These are phyloP conservation scores for Calocybe gangraenosa DNA, from an alignment of 768 basidiomycete species.

Conservation along the genomic window DNA sequence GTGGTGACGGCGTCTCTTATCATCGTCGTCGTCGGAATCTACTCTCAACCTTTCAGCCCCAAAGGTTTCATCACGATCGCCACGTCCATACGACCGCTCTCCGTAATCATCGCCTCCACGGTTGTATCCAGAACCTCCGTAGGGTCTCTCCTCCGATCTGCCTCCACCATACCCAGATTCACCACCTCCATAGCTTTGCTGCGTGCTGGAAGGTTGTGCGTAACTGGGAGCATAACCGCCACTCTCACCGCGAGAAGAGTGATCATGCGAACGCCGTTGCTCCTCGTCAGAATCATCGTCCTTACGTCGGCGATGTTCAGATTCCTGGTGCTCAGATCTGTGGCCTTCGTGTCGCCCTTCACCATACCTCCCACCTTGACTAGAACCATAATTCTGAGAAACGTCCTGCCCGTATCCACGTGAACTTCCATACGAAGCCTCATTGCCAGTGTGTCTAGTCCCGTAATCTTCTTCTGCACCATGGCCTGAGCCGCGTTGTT, in stretches of 20 bases:
- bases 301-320: constrained; percentile 1
- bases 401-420: neutral
- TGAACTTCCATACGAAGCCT: neutral
- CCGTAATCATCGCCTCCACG: constrained; percentile 7
- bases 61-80: constrained; percentile 39
- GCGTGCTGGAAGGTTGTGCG: constrained; percentile 10
- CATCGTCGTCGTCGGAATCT: constrained; percentile 28
- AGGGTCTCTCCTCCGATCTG: constrained; percentile 12
- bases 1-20: constrained; percentile 13
- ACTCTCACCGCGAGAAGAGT: constrained; percentile 15
- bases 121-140: constrained; percentile 9
- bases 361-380: constrained; percentile 2
- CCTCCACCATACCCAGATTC: constrained; percentile 16
- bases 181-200: constrained; percentile 18
- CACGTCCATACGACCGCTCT: constrained; percentile 10
- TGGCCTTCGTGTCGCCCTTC: constrained; percentile 3
- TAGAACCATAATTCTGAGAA: neutral
- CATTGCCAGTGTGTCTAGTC: constrained; percentile 5
- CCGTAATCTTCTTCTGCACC: constrained; percentile 15
- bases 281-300: constrained; percentile 3
- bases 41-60: constrained; percentile 49
- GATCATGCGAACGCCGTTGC: neutral
- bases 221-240: constrained; percentile 15
- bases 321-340: neutral
- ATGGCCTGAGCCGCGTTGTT: too few species aligned